Conservation (phyloP, 164 flowering plant species). For the Vitis amurensis region DNA sequence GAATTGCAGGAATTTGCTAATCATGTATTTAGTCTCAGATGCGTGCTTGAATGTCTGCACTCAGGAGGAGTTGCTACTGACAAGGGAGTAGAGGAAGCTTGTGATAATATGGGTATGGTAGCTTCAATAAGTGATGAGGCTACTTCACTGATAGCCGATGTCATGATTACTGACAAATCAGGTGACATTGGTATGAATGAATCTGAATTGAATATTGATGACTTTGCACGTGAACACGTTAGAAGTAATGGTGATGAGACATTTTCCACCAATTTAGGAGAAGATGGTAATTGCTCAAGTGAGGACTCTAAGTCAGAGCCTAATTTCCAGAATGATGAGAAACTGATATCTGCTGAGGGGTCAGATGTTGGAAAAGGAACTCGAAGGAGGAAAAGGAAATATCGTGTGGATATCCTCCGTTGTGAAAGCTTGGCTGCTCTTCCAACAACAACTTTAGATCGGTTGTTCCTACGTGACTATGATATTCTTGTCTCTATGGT, state of each 20-base stretch:
- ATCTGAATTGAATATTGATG: slow-evolving; percentile 19
- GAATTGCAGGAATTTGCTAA: slow-evolving; percentile 98
- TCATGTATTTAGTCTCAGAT: slow-evolving; percentile 92
- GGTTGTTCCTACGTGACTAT: slow-evolving; percentile 88
- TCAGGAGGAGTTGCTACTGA: slow-evolving; percentile 74
- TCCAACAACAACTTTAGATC: slow-evolving; percentile 76
- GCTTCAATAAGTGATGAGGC: slow-evolving; percentile 34
- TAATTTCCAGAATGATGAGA: slow-evolving; percentile 39
- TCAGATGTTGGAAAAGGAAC: slow-evolving; percentile 34
- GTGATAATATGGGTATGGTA: slow-evolving; percentile 21
- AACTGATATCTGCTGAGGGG: slow-evolving; percentile 31
- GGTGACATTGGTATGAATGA: slow-evolving; percentile 21
- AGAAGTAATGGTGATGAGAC: slow-evolving; percentile 25
- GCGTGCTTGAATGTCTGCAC: slow-evolving; percentile 76
- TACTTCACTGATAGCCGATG: slow-evolving; percentile 29
- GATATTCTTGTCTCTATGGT: slow-evolving; percentile 88
- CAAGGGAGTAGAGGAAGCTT: slow-evolving; percentile 32
- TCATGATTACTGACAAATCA: slow-evolving; percentile 20
- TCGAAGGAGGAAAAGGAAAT: slow-evolving; percentile 48
- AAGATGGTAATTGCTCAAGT: slow-evolving; percentile 19
- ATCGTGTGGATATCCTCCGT: slow-evolving; percentile 88
- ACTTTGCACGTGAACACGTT: slow-evolving; percentile 23
- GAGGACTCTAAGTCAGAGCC: slow-evolving; percentile 30
- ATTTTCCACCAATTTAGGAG: slow-evolving; percentile 20
- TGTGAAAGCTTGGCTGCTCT: slow-evolving; percentile 98